These are phyloP conservation scores for Lasiodiplodia sp. DNA, from an alignment of 2,329 filamentous ascomycete species.

Conservation along the genomic window DNA sequence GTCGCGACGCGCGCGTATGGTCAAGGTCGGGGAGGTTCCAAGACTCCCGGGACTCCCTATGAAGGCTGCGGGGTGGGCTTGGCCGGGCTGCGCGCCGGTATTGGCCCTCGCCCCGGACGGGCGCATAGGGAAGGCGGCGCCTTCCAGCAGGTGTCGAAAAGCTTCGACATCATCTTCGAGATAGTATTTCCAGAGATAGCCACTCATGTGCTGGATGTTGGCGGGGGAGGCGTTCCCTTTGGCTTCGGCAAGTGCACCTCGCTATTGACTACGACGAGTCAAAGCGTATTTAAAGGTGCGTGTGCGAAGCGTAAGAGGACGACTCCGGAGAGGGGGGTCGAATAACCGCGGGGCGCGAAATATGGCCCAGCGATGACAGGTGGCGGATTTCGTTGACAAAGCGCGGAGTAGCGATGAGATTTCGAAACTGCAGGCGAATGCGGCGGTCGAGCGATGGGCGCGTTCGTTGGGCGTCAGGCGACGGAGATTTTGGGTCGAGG, in stretches of 20 bases:
- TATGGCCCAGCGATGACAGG: slow-evolving; percentile 24
- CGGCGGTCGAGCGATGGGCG: background rate
- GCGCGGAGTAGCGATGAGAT: slow-evolving; percentile 16
- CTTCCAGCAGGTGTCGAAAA: slow-evolving; percentile 88
- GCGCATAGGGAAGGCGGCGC: slow-evolving; percentile 67
- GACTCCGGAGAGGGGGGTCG: slow-evolving; percentile 40
- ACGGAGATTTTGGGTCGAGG: background rate
- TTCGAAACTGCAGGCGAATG: background rate
- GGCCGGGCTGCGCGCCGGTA: background rate
- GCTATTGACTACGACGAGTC: slow-evolving; percentile 83
- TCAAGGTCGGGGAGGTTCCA: slow-evolving; percentile 54
- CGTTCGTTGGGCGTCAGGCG: background rate
- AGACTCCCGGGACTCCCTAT: slow-evolving; percentile 53
- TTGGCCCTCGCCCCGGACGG: slow-evolving; percentile 59
- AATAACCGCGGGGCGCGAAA: slow-evolving; percentile 17
- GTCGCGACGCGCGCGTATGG: slow-evolving; percentile 45
- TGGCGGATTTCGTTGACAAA: slow-evolving; percentile 22
- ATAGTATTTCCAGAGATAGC: slow-evolving; percentile 94
- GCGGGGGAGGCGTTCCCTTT: slow-evolving; percentile 50
- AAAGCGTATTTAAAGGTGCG: slow-evolving; percentile 91
- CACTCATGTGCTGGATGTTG: slow-evolving; percentile 76
- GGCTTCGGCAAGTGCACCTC: slow-evolving; percentile 75
- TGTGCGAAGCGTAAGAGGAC: slow-evolving; percentile 58
- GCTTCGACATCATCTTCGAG: slow-evolving; percentile 97
- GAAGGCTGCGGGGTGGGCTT: slow-evolving; percentile 32